A percentile compares a stretch with the other conserved stretches of the same genome.
Conservation (phyloP, 257 asterid genomes). For the Jasminum sambac region DNA sequence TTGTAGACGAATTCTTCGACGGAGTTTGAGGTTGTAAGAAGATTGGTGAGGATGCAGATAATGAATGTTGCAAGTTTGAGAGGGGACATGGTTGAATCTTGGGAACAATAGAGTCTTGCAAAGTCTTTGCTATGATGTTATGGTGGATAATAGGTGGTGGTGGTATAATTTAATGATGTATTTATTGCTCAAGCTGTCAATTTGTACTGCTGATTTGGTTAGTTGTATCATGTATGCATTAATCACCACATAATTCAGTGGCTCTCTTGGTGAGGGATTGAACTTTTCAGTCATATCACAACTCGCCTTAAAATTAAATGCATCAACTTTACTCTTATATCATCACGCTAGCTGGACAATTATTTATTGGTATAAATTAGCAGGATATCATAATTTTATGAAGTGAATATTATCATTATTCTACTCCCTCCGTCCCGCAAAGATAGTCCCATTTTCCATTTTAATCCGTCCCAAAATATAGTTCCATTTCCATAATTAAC, state of each 20-base stretch:
- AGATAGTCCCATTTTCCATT: too few species aligned
- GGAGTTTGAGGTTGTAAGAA: slow-evolving; percentile 19
- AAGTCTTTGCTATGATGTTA: not conserved
- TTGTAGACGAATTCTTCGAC: slow-evolving; percentile 40
- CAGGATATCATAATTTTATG: too few species aligned
- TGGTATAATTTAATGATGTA: not conserved
- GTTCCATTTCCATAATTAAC: too few species aligned
- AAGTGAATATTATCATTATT: too few species aligned
- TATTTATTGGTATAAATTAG: too few species aligned
- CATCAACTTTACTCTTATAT: too few species aligned
- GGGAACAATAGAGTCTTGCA: slow-evolving; percentile 3
- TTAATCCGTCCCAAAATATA: too few species aligned
- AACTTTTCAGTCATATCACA: not conserved
- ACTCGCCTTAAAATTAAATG: not conserved
- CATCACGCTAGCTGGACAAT: too few species aligned
- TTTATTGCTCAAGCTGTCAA: slow-evolving; percentile 5
- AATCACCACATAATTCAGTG: not conserved
- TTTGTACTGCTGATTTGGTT: not conserved
- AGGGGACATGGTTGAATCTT: slow-evolving; percentile 31
- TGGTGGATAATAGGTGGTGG: too few species aligned
- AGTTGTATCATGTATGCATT: not conserved
- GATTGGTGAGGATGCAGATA: slow-evolving; percentile 5
- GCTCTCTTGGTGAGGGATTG: not conserved
- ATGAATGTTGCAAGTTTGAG: slow-evolving; percentile 20
- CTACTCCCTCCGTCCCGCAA: too few species aligned